Evolutionary conservation across 441 rosid species (phyloP).

Genomic region (Syzygium malaccense): DNA sequence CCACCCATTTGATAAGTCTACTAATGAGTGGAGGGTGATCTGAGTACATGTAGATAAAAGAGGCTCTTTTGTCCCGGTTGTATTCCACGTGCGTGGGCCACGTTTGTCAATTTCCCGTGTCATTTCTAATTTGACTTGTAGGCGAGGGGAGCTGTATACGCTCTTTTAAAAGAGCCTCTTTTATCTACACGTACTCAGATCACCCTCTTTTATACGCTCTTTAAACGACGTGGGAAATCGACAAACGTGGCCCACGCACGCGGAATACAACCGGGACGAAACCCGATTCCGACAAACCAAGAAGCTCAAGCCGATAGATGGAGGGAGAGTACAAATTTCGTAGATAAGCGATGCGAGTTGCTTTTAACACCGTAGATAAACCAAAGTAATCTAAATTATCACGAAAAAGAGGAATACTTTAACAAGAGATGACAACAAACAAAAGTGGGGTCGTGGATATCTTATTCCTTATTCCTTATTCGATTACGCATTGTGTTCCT

Average conservation of each 20-base stretch:
- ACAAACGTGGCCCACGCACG: neutral
- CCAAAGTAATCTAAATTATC: neutral
- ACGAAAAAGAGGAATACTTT: neutral
- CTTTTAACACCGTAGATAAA: neutral
- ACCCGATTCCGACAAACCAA: neutral
- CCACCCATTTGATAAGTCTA: too few species aligned
- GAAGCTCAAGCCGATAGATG: too few species aligned
- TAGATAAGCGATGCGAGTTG: neutral
- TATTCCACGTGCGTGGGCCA: too few species aligned
- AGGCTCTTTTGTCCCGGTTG: too few species aligned
- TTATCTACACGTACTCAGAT: too few species aligned
- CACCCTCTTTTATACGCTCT: too few species aligned
- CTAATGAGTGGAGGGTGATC: neutral
- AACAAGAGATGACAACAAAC: neutral
- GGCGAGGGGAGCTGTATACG: too few species aligned
- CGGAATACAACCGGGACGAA: accelerated
- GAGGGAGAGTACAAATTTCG: accelerated
- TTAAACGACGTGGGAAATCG: neutral
- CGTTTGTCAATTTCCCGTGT: too few species aligned
- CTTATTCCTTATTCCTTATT: neutral
- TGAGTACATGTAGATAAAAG: neutral
- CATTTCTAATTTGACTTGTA: too few species aligned
- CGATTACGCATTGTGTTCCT: neutral
- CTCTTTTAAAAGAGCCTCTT: too few species aligned
- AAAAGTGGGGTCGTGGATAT: neutral